A percentile compares a stretch with the other conserved stretches of the same genome.
These are phyloP conservation scores for Gossypium ekmanianum DNA, from an alignment of 345 rosid species.

Conservation along the genomic window DNA sequence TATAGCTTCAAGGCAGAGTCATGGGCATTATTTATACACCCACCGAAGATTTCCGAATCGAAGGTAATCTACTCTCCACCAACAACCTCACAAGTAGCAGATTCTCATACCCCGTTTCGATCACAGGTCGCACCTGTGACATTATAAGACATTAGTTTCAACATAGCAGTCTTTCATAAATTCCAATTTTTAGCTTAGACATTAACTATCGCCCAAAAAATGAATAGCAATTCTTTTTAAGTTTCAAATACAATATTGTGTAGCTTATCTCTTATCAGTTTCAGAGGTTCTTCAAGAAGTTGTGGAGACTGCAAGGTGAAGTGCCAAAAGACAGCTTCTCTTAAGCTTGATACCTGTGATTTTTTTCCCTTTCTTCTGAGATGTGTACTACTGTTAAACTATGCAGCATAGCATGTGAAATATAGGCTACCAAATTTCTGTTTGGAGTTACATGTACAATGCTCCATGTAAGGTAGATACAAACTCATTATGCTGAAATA, in stretches of 20 bases:
- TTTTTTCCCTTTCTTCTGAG: neutral
- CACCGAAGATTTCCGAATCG: slow-evolving; percentile 73
- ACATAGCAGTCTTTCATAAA: neutral
- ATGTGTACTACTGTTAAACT: neutral
- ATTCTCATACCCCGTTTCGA: slow-evolving; percentile 92
- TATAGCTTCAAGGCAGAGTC: neutral
- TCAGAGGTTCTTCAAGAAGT: neutral
- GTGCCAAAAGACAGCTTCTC: neutral
- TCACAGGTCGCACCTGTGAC: slow-evolving; percentile 87
- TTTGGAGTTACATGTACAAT: no score
- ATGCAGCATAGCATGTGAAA: neutral
- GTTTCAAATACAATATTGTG: neutral
- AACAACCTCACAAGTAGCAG: slow-evolving; percentile 72
- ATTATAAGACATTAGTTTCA: slow-evolving; percentile 15
- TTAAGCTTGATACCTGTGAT: neutral
- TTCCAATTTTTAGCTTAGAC: neutral
- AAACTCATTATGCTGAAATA: neutral
- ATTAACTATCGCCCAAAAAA: neutral
- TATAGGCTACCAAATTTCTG: neutral
- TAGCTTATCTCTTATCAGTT: neutral
- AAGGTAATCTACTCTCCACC: slow-evolving; percentile 63
- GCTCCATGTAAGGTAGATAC: neutral
- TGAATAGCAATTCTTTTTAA: neutral
- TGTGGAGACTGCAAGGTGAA: neutral
- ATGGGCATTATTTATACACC: slow-evolving; percentile 25